phyloP scores from a whole-genome alignment of 2,329 filamentous ascomycete genomes.

The Metarhizium album region DNA sequence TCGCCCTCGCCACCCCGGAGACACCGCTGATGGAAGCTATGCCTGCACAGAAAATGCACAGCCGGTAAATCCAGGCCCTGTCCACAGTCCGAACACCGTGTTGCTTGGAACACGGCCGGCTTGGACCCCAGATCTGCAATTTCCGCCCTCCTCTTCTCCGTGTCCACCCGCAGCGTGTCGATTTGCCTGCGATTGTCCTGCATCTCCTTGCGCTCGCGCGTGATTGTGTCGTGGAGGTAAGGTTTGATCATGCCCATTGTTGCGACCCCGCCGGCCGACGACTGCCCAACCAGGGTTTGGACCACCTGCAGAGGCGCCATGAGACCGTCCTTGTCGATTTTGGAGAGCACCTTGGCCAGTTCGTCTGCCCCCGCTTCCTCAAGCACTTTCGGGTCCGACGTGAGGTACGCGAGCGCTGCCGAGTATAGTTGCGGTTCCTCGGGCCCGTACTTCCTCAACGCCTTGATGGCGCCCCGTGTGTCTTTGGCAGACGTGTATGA shows the following conservation, averaged over 20 bases:
- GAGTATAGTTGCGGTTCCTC: constrained; percentile 88
- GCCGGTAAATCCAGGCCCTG: constrained; percentile 72
- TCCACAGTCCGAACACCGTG: constrained; percentile 75
- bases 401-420: constrained; percentile 86
- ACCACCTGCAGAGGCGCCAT: constrained; percentile 97
- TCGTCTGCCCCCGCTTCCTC: constrained; percentile 78
- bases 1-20: constrained; percentile 47
- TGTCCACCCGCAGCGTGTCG: constrained; percentile 73
- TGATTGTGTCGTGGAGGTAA: constrained; percentile 82
- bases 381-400: constrained; percentile 69
- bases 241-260: constrained; percentile 97
- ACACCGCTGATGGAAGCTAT: constrained; percentile 91
- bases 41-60: constrained; percentile 94
- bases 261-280: constrained; percentile 49
- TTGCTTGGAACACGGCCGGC: constrained; percentile 82
- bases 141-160: constrained; percentile 66
- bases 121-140: constrained; percentile 67
- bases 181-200: constrained; percentile 69
- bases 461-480: constrained; percentile 80
- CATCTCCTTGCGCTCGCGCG: constrained; percentile 80
- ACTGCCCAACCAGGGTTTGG: constrained; percentile 68
- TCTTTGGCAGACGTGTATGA: constrained; percentile 91
- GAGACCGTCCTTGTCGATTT: constrained; percentile 80
- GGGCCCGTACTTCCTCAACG: constrained; percentile 81
- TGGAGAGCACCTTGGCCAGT: constrained; percentile 65